Conservation (phyloP, 2,329 filamentous ascomycete species). For the Colletotrichum sp. region DNA sequence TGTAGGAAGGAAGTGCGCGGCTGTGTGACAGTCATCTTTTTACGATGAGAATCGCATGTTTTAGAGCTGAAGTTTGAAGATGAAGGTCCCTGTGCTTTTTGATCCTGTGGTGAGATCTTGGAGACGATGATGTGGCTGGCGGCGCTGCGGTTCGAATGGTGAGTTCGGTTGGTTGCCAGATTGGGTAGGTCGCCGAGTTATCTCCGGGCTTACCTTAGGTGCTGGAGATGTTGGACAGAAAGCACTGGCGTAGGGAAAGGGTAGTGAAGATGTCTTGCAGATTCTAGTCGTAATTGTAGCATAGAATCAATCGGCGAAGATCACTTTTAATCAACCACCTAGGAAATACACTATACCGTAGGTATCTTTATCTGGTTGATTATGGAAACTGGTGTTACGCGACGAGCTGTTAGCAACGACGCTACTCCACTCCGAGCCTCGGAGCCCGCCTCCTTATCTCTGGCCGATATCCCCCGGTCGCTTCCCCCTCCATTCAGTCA, state of each 20-base stretch:
- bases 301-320: no score
- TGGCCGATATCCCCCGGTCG: not conserved
- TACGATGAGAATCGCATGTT: not conserved
- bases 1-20: not conserved
- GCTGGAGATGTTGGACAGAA: not conserved
- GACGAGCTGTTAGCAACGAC: not conserved
- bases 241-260: not conserved
- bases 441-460: not conserved
- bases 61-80: not conserved
- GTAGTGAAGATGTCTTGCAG: not conserved
- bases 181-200: not conserved
- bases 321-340: no score
- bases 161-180: not conserved
- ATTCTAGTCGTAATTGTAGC: no score
- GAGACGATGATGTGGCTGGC: not conserved
- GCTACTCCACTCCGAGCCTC: conserved; percentile 4
- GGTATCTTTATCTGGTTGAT: not conserved
- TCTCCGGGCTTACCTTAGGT: not conserved
- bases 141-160: not conserved
- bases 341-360: not conserved
- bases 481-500: not conserved
- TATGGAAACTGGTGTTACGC: not conserved
- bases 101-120: not conserved
- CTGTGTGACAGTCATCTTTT: not conserved
- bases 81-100: not conserved